Evolutionary conservation across 768 basidiomycete genomes (phyloP).

Genomic region (Porphyrellus cyaneotinctus): DNA sequence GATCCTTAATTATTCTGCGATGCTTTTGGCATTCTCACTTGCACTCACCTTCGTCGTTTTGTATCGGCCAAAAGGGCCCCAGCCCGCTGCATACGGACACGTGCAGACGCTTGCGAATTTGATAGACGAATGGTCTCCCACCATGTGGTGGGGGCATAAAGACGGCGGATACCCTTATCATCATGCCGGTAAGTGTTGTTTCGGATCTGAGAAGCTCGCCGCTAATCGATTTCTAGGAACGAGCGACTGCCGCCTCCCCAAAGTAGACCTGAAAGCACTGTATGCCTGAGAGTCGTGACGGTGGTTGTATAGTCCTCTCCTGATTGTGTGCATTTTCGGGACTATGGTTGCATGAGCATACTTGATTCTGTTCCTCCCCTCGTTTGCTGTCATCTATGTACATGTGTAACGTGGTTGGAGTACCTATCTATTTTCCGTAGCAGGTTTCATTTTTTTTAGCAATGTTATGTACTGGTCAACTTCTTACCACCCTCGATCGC

Average conservation of each 20-base stretch:
- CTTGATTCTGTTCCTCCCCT: neutral
- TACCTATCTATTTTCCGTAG: neutral
- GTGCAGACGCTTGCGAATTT: conserved; percentile 33
- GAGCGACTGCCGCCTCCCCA: conserved; percentile 17
- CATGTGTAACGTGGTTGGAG: neutral
- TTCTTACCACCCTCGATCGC: conserved; percentile 15
- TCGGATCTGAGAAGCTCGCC: neutral
- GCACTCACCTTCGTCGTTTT: conserved; percentile 11
- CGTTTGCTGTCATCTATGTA: neutral
- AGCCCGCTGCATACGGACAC: conserved; percentile 33
- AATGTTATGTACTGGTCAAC: neutral
- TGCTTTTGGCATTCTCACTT: conserved; percentile 20
- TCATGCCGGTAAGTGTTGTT: conserved; percentile 22
- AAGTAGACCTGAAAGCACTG: conserved; percentile 18
- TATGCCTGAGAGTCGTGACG: conserved; percentile 12
- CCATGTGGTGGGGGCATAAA: conserved; percentile 32
- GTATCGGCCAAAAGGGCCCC: conserved; percentile 19
- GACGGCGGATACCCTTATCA: neutral
- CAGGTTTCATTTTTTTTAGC: conserved; percentile 2
- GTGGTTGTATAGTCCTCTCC: too few relatives aligned
- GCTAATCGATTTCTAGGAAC: conserved; percentile 18
- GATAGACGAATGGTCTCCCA: conserved; percentile 35
- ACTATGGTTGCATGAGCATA: neutral
- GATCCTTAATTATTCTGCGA: conserved; percentile 26
- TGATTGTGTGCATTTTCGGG: neutral